Base-by-base conservation (phyloP, 352 stramenopile genomes). In the Phytopythium litorale region DNA sequence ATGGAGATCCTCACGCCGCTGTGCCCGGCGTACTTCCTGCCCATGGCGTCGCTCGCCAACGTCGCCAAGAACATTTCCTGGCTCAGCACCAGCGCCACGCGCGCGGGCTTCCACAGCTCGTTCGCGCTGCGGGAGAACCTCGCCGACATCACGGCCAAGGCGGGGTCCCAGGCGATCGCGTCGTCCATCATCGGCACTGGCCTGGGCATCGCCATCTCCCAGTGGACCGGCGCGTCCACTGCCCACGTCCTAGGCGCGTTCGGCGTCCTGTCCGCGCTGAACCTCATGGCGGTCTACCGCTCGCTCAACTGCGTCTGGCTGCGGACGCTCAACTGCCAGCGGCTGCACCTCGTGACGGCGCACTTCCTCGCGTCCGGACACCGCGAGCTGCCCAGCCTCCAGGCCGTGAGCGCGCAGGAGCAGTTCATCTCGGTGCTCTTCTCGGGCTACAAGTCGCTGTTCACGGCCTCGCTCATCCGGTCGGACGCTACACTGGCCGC, bases 11-110 rank as follows among this genome's bases (percentile, higher is more conserved):
- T 91, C 62, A 94, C 76, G 66, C 90, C 71, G 67, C 88, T 72
- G 55, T 96, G 64, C 71, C 93, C 58, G 6, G 67, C 66, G 7
- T 88, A 91, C 48, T 97, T 98, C 61, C 68, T 99, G 50, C 76
- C 91, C 9, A 84, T 98, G 63, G 91, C 91, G 9, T 92, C 87
- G 37, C 65, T 96, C 23, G 87, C 86, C 42, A 97, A 97, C 68
- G 77, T 91, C 19, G 94, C 92, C 40, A 99, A 99, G 76, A 99
- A 99, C 75, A 88, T 99, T 60, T 94, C 91, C 32, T 99, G 94
- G 80, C 78, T 99, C 33, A 94, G 94, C 37, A 93, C 94, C 0
- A 97, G 84, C 72, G 97, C 96, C 40, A 98, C 89, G 59, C 81
- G 94, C 23, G 97, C 96, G 4, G 88, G 88, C 8, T 95, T 99